phyloP scores from a whole-genome alignment of 2,329 filamentous ascomycete genomes.

The Cercospora zeae-maydis region DNA sequence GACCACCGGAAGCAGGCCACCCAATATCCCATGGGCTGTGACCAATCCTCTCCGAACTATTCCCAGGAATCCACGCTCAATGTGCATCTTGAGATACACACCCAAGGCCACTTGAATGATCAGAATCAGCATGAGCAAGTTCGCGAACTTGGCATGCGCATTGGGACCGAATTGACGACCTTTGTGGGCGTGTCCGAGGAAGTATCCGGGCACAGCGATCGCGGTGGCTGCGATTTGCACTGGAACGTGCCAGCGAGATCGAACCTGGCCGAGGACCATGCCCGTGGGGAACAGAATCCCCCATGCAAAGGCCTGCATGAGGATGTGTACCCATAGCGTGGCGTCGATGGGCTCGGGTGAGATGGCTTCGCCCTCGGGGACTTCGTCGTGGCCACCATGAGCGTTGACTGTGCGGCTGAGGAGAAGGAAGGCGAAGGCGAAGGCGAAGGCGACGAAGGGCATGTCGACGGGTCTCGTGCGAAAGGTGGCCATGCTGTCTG shows the following conservation, averaged over 20 bases:
- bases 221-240: constrained; percentile 71
- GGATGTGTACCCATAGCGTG: constrained; percentile 89
- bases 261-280: constrained; percentile 91
- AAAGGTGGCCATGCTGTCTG: constrained; percentile 26
- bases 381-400: constrained; percentile 55
- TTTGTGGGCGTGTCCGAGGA: constrained; percentile 85
- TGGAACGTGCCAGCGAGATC: constrained; percentile 91
- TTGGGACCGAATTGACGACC: constrained; percentile 82
- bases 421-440: constrained; percentile 12
- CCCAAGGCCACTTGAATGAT: constrained; percentile 74
- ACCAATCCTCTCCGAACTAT: constrained; percentile 68
- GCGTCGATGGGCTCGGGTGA: constrained; percentile 77
- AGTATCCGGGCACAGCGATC: constrained; percentile 79
- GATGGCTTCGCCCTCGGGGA: constrained; percentile 66
- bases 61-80: constrained; percentile 78
- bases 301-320: constrained; percentile 81
- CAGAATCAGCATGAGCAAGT: constrained; percentile 74
- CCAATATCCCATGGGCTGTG: constrained; percentile 71
- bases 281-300: constrained; percentile 89
- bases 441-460: constrained; percentile 10
- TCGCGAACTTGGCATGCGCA: constrained; percentile 77
- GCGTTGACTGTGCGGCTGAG: constrained; percentile 31
- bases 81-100: constrained; percentile 82
- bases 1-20: constrained; percentile 80
- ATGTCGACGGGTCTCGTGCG: constrained; percentile 23